Evolutionary conservation across 352 stramenopile species (phyloP), one percentile per base, ranked within the genome.

Genomic region (Globisporangium heterothallicum): DNA sequence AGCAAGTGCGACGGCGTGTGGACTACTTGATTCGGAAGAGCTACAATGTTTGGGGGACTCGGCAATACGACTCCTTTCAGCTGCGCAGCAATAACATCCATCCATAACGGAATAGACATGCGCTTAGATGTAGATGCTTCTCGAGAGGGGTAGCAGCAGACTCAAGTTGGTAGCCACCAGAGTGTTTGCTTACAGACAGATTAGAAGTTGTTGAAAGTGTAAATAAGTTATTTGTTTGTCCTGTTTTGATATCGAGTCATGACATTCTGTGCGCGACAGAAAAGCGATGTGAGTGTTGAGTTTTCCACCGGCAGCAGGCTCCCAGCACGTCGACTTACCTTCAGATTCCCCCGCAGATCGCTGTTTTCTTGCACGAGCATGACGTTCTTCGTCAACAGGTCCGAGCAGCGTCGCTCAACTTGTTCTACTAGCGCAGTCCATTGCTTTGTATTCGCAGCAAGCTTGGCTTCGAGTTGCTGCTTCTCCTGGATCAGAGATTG

Each of bases 21-120:
- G 70, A 92, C 22, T 65, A 92, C 1, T 56, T 96, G 55, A 76
- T 96, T 26, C 78, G 77, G 14, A 91, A 94, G 58, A 93, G 81
- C 63, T 96, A 89, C 69, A 92, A 94, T 50, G 72, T 79, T 2
- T 94, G 86, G 77, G 84, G 84, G 1, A 95, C 86, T 48, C 68
- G 81, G n/a, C 79, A 96, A 54, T 96, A 95, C 59, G 87, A 96
- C 57, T 76, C 78, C 36, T 96, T 94, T 67, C 87, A 96, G 59
- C 68, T 86, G 59, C 78, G 85, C 22, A 94, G 78, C 64, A 96
- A 96, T 62, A 92, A 93, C 56, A 96, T 96, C 52, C 66, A 87
- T 50, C 72, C 78, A 49, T 93, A 44, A 42, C 21, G 6, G 25
- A 35, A 12, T 2, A 29, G 13, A 9, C 18, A 53, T 16, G n/a